Base-by-base conservation (phyloP, 2,329 filamentous ascomycete species). In the Penicillium polonicum region DNA sequence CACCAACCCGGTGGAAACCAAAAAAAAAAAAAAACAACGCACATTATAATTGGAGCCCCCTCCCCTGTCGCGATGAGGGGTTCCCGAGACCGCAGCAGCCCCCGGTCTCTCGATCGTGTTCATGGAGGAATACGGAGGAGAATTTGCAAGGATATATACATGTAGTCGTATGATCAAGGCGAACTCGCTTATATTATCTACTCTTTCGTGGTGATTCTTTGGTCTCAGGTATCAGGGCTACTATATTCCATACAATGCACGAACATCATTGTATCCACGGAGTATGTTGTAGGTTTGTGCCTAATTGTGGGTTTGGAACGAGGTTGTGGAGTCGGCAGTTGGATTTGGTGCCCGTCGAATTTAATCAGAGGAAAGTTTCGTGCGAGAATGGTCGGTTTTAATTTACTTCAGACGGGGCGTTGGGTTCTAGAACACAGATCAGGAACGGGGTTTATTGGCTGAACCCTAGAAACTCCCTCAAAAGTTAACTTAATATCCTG, bases 351-450 rank as follows among this genome's bases (percentile, higher is more conserved):
- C 27, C 29, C 44, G 27, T 48, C 21, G 46, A 36, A 19, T 50
- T 55, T 51, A 55, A 55, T 55, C 13, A 29, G 6, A 51, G 7
- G 10, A 51, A 33, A 41, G 19, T 51, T 55, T 27, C 21, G 25
- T 31, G 13, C 19, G 29, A 13, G 33, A 19, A 35, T 21, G 10
- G 10, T 27, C 4, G 10, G 31, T 13, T 7, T 56, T 57, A 52
- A 57, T 57, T 41, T 52, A 57, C 33, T 43, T 52, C 48, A 41
- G 39, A 52, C 48, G 29, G 29, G 52, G 45, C n/a, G 21, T 19
- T 33, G 35, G n/a, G 35, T 52, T 57, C 49, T 52, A 46, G 48
- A 57, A 39, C 39, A n/a, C 25, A n/a, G 4, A 21, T 27, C 27
- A 29, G 48, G 21, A 29, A n/a, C 2, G 36, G 15, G 9, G 15